Evolutionary conservation across 1,139 yeast genomes (phyloP), one percentile per base, ranked within the genome.

Genomic region (Blastobotrys arbuscula): DNA sequence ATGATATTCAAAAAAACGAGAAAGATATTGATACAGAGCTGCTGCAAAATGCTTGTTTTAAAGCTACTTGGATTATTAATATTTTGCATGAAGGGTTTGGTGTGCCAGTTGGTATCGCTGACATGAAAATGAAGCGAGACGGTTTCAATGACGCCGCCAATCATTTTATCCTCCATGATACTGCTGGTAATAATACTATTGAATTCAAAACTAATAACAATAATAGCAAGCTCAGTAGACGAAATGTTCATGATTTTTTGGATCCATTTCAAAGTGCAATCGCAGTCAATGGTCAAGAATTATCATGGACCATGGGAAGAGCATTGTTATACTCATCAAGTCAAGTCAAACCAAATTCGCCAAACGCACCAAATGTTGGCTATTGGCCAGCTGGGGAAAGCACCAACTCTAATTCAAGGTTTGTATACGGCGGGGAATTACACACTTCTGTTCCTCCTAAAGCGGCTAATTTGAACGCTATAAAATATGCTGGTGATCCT

Each of bases 271-370:
- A 76, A 50, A 71, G 84, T 26, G 80, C 82, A 18, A 82, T 82
- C 52, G 71, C 76, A 42, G 69, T 85, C 44, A 78, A 79, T 39
- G 88, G 86, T 0, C 68, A 77, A 2, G 80, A 82, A 39, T 78
- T 85, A 52, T 77, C 92, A 1, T 87, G 95, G 95, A 85, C 95
- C 1, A 66, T 86, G 41, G 96, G 96, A 1, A 71, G 88, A 47
- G 94, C 92, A 3, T 65, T 86, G 5, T 64, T 87, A 19, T 86
- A 86, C 60, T 70, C 74, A 0, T 71, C 76, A 13, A 60, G 64
- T 33, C 38, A 38, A 16, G 20, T 39, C 13, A 62, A 61, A 13
- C 53, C 65, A 1, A 12, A 33, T 12, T 40, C 36, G 2, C 13
- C 31, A 20, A 37, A 40, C 12, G 49, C 45, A 10, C 21, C 38